Base-by-base conservation (phyloP, 257 asterid species). In the Jaltomata sinuosa region DNA sequence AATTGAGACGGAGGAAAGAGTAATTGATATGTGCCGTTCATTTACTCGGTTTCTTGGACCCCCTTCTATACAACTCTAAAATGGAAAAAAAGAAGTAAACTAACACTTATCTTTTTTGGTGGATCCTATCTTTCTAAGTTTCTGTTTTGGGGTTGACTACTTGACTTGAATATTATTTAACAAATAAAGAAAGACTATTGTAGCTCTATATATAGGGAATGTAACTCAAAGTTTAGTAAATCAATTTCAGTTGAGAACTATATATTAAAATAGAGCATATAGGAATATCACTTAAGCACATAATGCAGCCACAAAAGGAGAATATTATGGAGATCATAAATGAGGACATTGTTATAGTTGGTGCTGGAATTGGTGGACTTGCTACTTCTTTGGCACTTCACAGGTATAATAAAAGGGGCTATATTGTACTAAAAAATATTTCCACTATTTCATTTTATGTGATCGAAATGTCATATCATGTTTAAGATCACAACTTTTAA, bases 281-380 rank as follows among this genome's bases (percentile, higher is more conserved):
- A 62, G 11, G 22, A 76, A 25, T 47, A 47, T 27, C 9, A 74
- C 16, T 34, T 16, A 8, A 80, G 34, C 34, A 52, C 7, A 38
- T 14, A 3, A 34, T 36, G 59, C 59, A 74, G 81, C 9, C 2
- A 76, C 49, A 45, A 82, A 45, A n/a, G 15, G 64, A 52, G 80
- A 42, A 67, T 18, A 54, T 52, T 18, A 54, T 52, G 53, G 84
- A 54, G 69, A 83, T 85, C 68, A 82, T 81, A 67, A 82, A 72
- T 34, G 87, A 59, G 6, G 88, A 87, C 45, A 78, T 87, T 81
- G 90, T 90, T 59, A 90, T 90, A 65, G 88, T 88, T 55, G 91
- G 90, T 40, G 92, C 89, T 87, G 92, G 92, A 53, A 82, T 88
- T 69, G 87, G 89, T 83, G 91, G 91, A 83, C 89, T 90, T 25